Base-by-base conservation (phyloP, 1,284 basidiomycete genomes). In the Mycena sp. region DNA sequence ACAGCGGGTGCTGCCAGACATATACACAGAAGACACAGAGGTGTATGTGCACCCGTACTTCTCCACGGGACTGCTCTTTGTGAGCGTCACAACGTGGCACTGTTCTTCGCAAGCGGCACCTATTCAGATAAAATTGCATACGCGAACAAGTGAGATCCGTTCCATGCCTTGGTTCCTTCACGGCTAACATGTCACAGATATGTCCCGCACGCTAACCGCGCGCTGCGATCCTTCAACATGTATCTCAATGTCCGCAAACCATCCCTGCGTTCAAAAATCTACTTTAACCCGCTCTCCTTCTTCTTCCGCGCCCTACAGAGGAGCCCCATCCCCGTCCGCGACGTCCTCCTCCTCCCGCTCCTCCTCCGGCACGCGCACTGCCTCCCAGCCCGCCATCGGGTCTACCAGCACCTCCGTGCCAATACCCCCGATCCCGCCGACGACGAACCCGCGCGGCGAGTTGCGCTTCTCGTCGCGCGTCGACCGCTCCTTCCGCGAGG, bases 41-140 rank as follows among this genome's bases (percentile, higher is more conserved):
- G 78, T 86, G 17, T 75, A 77, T 21, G 77, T 88, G 1, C 89
- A 86, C 70, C 89, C 90, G 14, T 95, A 93, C 74, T 78, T 93
- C 66, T 83, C 88, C 7, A 90, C 88, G 44, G 93, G 91, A 3
- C 77, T 94, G 49, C 81, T 96, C 14, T 92, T 95, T 63, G 93
- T 97, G 44, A 88, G 91, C 26, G 87, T 94, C 61, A 96, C 95
- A 12, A 98, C 95, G 1, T 99, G 9, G 88, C 93, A 30, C 85
- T 99, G 38, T 99, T 99, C 85, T 99, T 99, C 74, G 95, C 95
- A 2, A 96, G 93, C 70, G 97, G 97, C 9, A 92, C 98, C 87
- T 99, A 99, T 73, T 86, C 92, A 9, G 96, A 99, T 77, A 96
- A 97, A 80, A 98, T 99, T 69, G 91, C 89, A 0, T 98, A 98